These are phyloP conservation scores for Dactylellina sp. DNA, from an alignment of 2,329 filamentous ascomycete species.

Conservation along the genomic window DNA sequence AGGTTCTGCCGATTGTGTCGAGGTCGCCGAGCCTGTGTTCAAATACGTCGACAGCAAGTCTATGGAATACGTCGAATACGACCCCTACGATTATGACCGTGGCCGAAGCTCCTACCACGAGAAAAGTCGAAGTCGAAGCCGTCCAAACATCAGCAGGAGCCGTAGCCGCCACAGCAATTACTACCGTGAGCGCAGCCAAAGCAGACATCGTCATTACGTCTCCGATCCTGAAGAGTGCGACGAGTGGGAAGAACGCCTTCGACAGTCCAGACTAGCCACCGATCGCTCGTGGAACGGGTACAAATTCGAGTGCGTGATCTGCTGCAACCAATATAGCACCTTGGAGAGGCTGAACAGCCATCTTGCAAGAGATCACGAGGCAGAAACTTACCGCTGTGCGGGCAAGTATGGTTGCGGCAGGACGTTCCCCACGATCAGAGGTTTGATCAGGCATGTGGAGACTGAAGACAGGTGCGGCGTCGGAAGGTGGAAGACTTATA, in stretches of 20 bases:
- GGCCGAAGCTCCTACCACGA: conserved; percentile 13
- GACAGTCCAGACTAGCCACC: conserved; percentile 48
- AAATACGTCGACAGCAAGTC: conserved; percentile 51
- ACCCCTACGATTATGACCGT: conserved; percentile 36
- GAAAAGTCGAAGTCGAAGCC: conserved; percentile 21
- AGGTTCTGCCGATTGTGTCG: conserved; percentile 28
- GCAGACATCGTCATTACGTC: conserved; percentile 30
- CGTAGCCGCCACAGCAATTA: conserved; percentile 43
- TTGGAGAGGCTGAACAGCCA: conserved; percentile 47
- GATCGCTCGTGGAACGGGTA: conserved; percentile 52
- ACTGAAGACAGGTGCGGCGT: conserved; percentile 52
- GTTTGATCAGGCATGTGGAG: conserved; percentile 48
- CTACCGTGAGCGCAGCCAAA: conserved; percentile 46
- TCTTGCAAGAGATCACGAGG: conserved; percentile 41
- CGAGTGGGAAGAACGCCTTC: conserved; percentile 48
- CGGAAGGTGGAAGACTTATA: conserved; percentile 41
- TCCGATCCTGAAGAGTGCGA: conserved; percentile 43
- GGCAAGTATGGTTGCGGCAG: conserved; percentile 42
- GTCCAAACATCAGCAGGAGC: conserved; percentile 31
- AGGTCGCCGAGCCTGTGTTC: conserved; percentile 45
- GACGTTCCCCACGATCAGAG: conserved; percentile 38
- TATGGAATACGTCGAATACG: conserved; percentile 48
- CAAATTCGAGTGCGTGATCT: conserved; percentile 52
- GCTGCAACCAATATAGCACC: conserved; percentile 45
- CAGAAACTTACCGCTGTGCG: conserved; percentile 44